Conservation (phyloP, 2,329 filamentous ascomycete species). For the Myrmaecium sp. region DNA sequence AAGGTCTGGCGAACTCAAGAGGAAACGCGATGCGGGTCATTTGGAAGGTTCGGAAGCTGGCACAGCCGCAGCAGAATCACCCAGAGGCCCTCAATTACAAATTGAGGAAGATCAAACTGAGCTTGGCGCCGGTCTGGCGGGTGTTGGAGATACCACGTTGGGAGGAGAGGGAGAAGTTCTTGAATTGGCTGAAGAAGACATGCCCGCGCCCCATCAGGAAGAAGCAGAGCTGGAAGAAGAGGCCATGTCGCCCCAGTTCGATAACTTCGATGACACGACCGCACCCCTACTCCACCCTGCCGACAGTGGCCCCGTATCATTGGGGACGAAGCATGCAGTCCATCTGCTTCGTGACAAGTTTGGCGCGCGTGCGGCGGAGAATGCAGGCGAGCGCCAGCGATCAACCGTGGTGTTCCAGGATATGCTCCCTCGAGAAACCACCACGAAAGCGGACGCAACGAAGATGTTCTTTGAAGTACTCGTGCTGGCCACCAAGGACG, state of each 20-base stretch:
- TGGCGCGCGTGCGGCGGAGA: slow-evolving; percentile 51
- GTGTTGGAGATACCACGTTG: slow-evolving; percentile 16
- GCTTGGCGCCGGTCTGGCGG: slow-evolving; percentile 25
- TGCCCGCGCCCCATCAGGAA: slow-evolving; percentile 13
- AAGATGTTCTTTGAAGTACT: slow-evolving; percentile 99
- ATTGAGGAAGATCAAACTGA: slow-evolving; percentile 33
- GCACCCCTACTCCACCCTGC: slow-evolving; percentile 60
- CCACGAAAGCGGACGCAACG: slow-evolving; percentile 78
- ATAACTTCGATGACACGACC: slow-evolving; percentile 65
- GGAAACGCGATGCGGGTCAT: slow-evolving; percentile 80
- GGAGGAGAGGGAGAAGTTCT: slow-evolving; percentile 6
- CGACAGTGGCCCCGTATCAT: slow-evolving; percentile 71
- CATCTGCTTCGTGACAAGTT: slow-evolving; percentile 85
- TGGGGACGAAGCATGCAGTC: slow-evolving; percentile 89
- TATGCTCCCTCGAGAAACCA: slow-evolving; percentile 64
- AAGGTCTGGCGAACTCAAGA: slow-evolving; percentile 66
- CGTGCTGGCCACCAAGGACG: slow-evolving; percentile 92
- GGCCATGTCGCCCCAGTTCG: slow-evolving; percentile 29
- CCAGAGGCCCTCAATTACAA: slow-evolving; percentile 56
- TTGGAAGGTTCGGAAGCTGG: slow-evolving; percentile 53
- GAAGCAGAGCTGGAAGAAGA: slow-evolving; percentile 14
- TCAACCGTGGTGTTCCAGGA: slow-evolving; percentile 76
- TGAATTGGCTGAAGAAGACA: slow-evolving; percentile 10
- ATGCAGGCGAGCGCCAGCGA: slow-evolving; percentile 54
- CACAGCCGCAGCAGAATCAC: slow-evolving; percentile 19